Conservation (phyloP, 2,329 filamentous ascomycete species). For the Fusarium praegraminearum region DNA sequence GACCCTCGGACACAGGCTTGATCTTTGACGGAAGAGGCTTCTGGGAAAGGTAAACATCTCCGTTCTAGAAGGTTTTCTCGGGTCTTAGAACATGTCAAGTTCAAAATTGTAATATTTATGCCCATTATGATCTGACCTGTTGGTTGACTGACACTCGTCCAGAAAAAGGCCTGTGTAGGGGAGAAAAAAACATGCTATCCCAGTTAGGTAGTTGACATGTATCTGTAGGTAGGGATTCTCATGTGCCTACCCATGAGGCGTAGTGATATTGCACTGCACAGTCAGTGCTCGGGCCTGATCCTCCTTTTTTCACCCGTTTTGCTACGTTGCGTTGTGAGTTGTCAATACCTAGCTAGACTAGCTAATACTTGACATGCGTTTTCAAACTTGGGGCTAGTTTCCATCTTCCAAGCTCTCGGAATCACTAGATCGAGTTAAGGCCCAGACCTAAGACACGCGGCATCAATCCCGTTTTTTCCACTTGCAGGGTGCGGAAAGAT, state of each 20-base stretch:
- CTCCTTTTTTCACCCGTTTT: not conserved
- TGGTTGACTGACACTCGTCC: not conserved
- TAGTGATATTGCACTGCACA: not conserved
- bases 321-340: not conserved
- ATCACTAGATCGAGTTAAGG: conserved; percentile 24
- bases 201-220: conserved; percentile 4
- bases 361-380: not conserved
- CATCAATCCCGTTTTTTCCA: not conserved
- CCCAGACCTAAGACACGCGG: conserved; percentile 26
- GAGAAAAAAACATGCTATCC: conserved; percentile 12
- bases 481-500: conserved; percentile 31
- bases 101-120: not conserved
- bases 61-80: conserved; percentile 37
- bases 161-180: conserved; percentile 7
- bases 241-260: not conserved
- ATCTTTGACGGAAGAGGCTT: not conserved
- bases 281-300: not conserved
- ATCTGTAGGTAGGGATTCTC: conserved; percentile 12
- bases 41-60: conserved; percentile 34
- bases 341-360: not conserved
- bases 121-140: conserved; percentile 13
- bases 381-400: conserved; percentile 13
- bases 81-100: not conserved
- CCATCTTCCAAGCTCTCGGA: conserved; percentile 21
- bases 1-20: conserved; percentile 5